Base-by-base conservation (phyloP, 1,139 yeast species). In the Suhomyces kunorum region DNA sequence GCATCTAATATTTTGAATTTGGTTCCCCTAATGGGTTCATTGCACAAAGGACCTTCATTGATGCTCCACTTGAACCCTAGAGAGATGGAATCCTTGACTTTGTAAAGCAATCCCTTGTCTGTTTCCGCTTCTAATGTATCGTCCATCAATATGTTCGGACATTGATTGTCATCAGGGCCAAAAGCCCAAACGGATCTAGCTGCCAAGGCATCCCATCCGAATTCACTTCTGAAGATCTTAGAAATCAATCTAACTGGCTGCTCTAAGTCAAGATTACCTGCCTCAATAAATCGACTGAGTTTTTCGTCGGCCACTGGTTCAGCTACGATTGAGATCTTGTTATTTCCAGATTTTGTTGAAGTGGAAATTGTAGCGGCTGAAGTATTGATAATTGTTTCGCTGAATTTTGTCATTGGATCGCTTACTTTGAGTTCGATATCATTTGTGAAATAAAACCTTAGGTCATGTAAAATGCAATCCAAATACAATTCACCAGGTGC, bases 401-500 rank as follows among this genome's bases (percentile, higher is more conserved):
- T 66, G 51, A 92, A 88, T 44, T 76, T 77, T 0, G 90, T 81
- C 60, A 84, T 76, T 2, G 98, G 96, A 54, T 85, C 94, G 41
- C 96, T 86, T 2, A 89, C 84, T 55, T 83, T 86, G 39, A 92
- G 79, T 38, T 84, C 87, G 36, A 89, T 71, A 34, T 78, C 79
- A 36, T 68, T 58, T 0, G 86, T 76, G 56, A 72, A 76, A 45
- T 81, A 59, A 14, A 68, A 59, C 46, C 98, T 69, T 34, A 92
- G 63, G 55, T 88, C 97, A 60, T 83, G 87, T 39, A 94, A 60
- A 20, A 86, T 67, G 51, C 95, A 87, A 60, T 94, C 98, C 64
- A 94, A 62, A 55, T 87, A 88, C 13, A 92, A 56, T 56, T 94
- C 98, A 4, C 98, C 98, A 3, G 89, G 80, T 0, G 94, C 96